Evolutionary conservation across 306 rosid species (phyloP).

Genomic region (Rubus parviflorus): DNA sequence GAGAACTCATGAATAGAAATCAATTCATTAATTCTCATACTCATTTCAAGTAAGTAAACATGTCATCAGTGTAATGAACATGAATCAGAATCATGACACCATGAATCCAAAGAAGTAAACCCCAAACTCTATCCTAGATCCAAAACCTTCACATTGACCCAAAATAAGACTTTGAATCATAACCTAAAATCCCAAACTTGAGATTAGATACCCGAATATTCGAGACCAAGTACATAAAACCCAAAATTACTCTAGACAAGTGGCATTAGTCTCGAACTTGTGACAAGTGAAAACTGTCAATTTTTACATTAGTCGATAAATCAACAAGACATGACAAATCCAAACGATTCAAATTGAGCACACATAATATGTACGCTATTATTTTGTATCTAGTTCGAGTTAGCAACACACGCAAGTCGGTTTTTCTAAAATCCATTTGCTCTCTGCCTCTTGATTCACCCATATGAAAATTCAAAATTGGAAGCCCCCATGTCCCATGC

Average conservation of each 20-base stretch:
- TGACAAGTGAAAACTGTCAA: too few relatives aligned
- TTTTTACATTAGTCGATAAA: too few relatives aligned
- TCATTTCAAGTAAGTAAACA: too few relatives aligned
- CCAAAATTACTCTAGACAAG: not conserved
- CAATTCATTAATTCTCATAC: too few relatives aligned
- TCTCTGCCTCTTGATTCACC: not conserved
- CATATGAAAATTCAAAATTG: not conserved
- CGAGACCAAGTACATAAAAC: not conserved
- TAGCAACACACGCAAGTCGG: not conserved
- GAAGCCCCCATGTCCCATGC: not conserved
- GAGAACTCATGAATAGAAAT: too few relatives aligned
- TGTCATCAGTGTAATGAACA: too few relatives aligned
- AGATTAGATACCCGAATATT: not conserved
- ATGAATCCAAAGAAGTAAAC: not conserved
- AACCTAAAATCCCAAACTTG: not conserved
- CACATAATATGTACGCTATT: not conserved
- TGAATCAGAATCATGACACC: not conserved
- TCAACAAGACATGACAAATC: too few relatives aligned
- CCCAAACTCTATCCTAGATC: not conserved
- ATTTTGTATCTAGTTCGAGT: not conserved
- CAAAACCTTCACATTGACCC: not conserved
- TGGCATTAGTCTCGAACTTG: not conserved
- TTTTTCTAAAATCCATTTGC: not conserved
- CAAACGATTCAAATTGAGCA: too few relatives aligned
- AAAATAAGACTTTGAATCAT: not conserved